Evolutionary conservation across 257 asterid genomes (phyloP).

Genomic region (Nicotiana sylvestris): DNA sequence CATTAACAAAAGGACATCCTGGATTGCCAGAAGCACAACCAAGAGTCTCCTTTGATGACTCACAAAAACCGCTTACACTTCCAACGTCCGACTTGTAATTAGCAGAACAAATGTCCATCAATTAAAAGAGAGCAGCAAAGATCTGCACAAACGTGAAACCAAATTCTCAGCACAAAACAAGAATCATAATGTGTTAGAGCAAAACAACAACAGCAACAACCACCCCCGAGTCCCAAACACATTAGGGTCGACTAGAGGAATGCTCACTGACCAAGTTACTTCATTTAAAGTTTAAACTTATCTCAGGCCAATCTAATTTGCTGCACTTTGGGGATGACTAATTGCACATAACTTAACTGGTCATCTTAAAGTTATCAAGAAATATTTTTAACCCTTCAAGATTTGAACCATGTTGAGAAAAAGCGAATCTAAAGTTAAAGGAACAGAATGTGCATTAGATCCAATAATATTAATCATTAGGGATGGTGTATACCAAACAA

Average conservation of each 20-base stretch:
- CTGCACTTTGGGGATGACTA: not conserved
- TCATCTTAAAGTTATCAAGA: not conserved
- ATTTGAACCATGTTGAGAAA: not conserved
- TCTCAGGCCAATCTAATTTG: no score
- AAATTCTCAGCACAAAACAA: not conserved
- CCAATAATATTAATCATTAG: not conserved
- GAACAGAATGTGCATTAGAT: not conserved
- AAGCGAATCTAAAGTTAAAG: not conserved
- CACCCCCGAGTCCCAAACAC: no score
- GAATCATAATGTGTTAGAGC: no score
- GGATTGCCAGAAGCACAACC: slow-evolving; percentile 16
- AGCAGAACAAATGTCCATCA: slow-evolving; percentile 55
- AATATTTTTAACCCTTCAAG: not conserved
- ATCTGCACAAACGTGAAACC: not conserved
- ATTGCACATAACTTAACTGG: not conserved
- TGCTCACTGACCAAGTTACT: no score
- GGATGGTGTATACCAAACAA: not conserved
- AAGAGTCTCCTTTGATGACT: slow-evolving; percentile 36
- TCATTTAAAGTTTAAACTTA: no score
- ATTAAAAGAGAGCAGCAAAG: slow-evolving; percentile 31
- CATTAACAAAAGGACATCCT: slow-evolving; percentile 38
- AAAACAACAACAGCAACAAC: no score
- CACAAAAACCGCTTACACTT: slow-evolving; percentile 35
- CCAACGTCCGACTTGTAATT: slow-evolving; percentile 32
- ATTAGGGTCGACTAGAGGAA: no score